These are phyloP conservation scores for Helianthus tuberosus DNA, from an alignment of 129 eudicot genomes.

Conservation along the genomic window DNA sequence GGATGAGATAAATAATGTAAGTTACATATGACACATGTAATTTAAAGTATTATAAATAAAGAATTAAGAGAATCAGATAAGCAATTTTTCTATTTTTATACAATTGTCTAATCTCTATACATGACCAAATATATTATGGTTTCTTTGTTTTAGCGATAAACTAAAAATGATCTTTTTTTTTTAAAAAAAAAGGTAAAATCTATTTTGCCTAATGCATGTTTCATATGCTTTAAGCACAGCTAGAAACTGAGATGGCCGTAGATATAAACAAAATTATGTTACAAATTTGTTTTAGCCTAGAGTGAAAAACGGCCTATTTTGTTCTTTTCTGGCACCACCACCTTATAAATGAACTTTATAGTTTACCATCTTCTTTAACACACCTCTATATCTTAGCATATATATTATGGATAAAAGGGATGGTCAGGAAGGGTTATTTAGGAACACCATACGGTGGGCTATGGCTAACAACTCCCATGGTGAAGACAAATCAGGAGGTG, in stretches of 20 bases:
- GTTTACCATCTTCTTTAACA: conserved; percentile 26
- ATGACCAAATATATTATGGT: neutral
- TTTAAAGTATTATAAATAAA: neutral
- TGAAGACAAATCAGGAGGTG: neutral
- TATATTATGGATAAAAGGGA: conserved; percentile 19
- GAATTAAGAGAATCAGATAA: neutral
- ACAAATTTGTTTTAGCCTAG: neutral
- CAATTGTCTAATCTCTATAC: neutral
- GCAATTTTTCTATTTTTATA: neutral
- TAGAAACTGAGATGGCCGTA: conserved; percentile 2
- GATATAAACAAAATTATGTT: conserved; percentile 19
- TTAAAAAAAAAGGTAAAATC: too few species aligned
- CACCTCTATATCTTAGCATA: neutral
- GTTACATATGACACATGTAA: conserved; percentile 1
- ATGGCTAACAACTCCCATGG: neutral
- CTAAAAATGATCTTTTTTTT: neutral
- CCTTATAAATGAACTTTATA: conserved; percentile 21
- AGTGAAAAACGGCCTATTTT: neutral
- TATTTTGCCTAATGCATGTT: neutral
- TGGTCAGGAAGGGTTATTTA: neutral
- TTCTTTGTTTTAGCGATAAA: neutral
- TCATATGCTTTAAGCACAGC: conserved; percentile 1
- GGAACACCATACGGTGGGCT: neutral
- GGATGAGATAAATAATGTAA: neutral
- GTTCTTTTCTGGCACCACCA: neutral